A percentile compares a stretch with the other conserved stretches of the same genome.
Conservation (phyloP, 495 filamentous ascomycete species). For the Chaetomium cochliodes region DNA sequence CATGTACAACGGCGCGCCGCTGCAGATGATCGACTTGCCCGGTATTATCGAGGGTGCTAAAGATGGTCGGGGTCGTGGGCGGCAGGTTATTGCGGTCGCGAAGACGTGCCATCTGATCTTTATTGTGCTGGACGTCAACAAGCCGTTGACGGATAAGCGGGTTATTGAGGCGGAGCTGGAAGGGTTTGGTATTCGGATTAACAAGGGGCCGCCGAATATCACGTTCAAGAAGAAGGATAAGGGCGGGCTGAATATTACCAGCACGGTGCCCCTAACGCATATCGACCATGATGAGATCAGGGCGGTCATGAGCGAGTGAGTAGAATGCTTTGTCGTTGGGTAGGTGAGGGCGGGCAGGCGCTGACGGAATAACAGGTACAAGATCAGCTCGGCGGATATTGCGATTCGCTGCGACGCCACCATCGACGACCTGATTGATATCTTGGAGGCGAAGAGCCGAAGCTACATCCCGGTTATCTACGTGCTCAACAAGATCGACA, state of each 20-base stretch:
- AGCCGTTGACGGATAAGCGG: conserved; percentile 94
- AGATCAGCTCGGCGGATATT: conserved; percentile 94
- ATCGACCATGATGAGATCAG: conserved; percentile 95
- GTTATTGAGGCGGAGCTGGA: conserved; percentile 97
- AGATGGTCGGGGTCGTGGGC: conserved; percentile 95
- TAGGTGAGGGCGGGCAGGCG: neutral
- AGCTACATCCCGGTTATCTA: conserved; percentile 98
- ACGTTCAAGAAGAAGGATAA: conserved; percentile 99
- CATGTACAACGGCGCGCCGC: conserved; percentile 89
- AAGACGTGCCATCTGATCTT: conserved; percentile 99
- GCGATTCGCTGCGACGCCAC: conserved; percentile 94
- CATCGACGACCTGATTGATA: conserved; percentile 83
- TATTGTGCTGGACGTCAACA: conserved; percentile 98
- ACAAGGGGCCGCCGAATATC: conserved; percentile 96
- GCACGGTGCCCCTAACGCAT: conserved; percentile 85
- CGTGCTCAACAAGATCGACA: conserved; percentile 98
- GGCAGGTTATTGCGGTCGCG: conserved; percentile 97
- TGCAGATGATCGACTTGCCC: conserved; percentile 97
- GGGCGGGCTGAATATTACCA: conserved; percentile 91
- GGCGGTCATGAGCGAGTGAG: conserved; percentile 83
- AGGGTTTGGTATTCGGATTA: conserved; percentile 96
- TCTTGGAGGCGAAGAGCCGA: conserved; percentile 91
- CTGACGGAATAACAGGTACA: conserved; percentile 53
- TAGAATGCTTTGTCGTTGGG: neutral
- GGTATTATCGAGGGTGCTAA: conserved; percentile 99